Percentiles rank a stretch among this genome's conserved stretches.
Conservation (phyloP, 768 basidiomycete species). For the Auricularia cornea region DNA sequence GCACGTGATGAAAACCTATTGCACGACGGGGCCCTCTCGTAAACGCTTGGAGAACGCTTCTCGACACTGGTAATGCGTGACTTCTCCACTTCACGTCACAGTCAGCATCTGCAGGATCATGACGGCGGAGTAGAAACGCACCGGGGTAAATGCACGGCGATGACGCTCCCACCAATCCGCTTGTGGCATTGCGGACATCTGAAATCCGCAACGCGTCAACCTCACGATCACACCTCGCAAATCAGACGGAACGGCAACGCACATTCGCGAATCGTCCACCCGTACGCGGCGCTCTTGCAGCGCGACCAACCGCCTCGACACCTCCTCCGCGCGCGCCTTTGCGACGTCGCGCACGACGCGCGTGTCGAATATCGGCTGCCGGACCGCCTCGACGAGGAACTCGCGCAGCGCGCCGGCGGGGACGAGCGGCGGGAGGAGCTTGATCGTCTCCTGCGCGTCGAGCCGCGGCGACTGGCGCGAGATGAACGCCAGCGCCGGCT, state of each 20-base stretch:
- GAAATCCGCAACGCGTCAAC: slow-evolving; percentile 4
- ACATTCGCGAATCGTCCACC: slow-evolving; percentile 91
- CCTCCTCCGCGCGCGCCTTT: slow-evolving; percentile 69
- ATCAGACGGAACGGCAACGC: slow-evolving; percentile 22
- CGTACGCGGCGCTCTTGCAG: slow-evolving; percentile 78
- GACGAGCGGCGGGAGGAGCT: slow-evolving; percentile 85
- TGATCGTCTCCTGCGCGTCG: slow-evolving; percentile 72
- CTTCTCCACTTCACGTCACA: slow-evolving; percentile 62
- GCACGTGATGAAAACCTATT: neutral
- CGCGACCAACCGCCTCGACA: slow-evolving; percentile 62
- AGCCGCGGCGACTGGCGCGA: slow-evolving; percentile 74
- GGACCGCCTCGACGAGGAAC: slow-evolving; percentile 66
- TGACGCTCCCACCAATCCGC: slow-evolving; percentile 84
- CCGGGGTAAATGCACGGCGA: slow-evolving; percentile 88
- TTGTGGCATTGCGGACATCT: slow-evolving; percentile 97
- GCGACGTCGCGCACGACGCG: slow-evolving; percentile 60
- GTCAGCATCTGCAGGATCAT: neutral
- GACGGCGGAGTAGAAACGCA: slow-evolving; percentile 25
- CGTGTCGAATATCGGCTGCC: slow-evolving; percentile 60
- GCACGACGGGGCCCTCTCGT: neutral
- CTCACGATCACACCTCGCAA: slow-evolving; percentile 1
- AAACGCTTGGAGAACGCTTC: slow-evolving; percentile 54
- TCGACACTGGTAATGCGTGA: slow-evolving; percentile 93
- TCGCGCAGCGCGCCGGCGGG: slow-evolving; percentile 68
- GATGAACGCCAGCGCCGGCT: slow-evolving; percentile 83